phyloP scores from a whole-genome alignment of 495 filamentous ascomycete genomes.

The Podospora pseudoanserina region DNA sequence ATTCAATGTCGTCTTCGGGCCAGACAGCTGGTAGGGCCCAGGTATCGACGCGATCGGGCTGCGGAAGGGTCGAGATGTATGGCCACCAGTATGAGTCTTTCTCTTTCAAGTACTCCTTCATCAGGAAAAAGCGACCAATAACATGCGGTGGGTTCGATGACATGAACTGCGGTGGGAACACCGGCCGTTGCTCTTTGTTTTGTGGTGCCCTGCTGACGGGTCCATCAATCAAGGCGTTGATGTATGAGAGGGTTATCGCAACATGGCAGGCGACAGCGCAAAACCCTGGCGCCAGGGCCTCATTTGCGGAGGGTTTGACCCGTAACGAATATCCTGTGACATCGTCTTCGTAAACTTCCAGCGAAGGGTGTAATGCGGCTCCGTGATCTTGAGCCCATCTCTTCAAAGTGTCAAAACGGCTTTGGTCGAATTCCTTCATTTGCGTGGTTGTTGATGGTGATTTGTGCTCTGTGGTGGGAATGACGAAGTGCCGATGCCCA shows the following conservation, averaged over 20 bases:
- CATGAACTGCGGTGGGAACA: slow-evolving; percentile 41
- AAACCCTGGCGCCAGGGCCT: slow-evolving; percentile 26
- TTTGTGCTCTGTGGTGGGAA: not conserved
- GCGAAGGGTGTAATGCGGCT: slow-evolving; percentile 38
- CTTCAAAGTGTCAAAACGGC: slow-evolving; percentile 23
- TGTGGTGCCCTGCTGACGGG: slow-evolving; percentile 6
- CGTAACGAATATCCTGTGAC: slow-evolving; percentile 43
- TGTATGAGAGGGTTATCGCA: slow-evolving; percentile 41
- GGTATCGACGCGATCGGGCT: slow-evolving; percentile 39
- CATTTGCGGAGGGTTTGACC: slow-evolving; percentile 28
- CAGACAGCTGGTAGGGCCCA: slow-evolving; percentile 45
- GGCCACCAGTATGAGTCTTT: slow-evolving; percentile 48
- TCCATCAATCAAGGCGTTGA: slow-evolving; percentile 41
- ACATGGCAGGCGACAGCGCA: slow-evolving; percentile 38
- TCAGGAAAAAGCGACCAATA: slow-evolving; percentile 46
- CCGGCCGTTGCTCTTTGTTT: not conserved
- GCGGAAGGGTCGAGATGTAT: slow-evolving; percentile 50
- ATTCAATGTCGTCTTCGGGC: slow-evolving; percentile 43
- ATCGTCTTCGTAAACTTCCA: slow-evolving; percentile 46
- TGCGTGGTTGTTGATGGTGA: not conserved
- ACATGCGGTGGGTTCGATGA: slow-evolving; percentile 40
- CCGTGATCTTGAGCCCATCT: slow-evolving; percentile 38
- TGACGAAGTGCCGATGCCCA: not conserved
- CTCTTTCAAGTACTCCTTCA: slow-evolving; percentile 45
- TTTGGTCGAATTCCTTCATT: slow-evolving; percentile 27